phyloP scores from a whole-genome alignment of 2,329 filamentous ascomycete species.

The Colletotrichum camelliae region DNA sequence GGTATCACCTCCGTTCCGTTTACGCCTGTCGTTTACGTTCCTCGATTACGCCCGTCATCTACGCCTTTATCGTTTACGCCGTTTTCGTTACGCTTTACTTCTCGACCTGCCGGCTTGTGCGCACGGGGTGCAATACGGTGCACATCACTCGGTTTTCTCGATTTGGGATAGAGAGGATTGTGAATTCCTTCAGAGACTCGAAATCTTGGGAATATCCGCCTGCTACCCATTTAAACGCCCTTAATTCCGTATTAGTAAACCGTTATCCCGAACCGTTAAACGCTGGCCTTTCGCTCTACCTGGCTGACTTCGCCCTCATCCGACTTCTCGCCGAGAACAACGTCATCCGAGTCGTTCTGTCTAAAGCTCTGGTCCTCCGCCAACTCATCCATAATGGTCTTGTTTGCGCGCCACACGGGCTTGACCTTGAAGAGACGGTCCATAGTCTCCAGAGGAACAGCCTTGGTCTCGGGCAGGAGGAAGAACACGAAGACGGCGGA shows the following conservation, averaged over 20 bases:
- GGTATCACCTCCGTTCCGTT: background rate
- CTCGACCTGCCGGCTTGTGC: background rate
- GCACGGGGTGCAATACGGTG: background rate
- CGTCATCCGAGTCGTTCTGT: constrained; percentile 29
- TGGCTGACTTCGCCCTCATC: constrained; percentile 22
- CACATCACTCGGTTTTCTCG: constrained; percentile 2
- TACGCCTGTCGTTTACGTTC: background rate
- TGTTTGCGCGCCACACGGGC: constrained; percentile 50
- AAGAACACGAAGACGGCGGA: constrained; percentile 66
- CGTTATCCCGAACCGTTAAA: constrained; percentile 2
- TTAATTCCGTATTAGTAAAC: constrained; percentile 19
- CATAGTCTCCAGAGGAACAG: constrained; percentile 68
- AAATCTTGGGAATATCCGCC: background rate
- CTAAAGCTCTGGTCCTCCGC: constrained; percentile 38
- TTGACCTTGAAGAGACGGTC: constrained; percentile 63
- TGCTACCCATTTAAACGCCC: constrained; percentile 5
- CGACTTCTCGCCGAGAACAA: constrained; percentile 31
- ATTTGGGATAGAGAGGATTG: background rate
- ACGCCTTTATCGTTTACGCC: background rate
- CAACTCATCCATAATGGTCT: constrained; percentile 49
- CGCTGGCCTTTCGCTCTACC: constrained; percentile 24
- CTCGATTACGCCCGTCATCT: background rate
- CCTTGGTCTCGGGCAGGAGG: constrained; percentile 70
- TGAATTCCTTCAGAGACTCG: constrained; percentile 1
- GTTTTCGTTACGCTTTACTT: background rate